Conservation (phyloP, 306 rosid genomes). For the Gillenia trifoliata region DNA sequence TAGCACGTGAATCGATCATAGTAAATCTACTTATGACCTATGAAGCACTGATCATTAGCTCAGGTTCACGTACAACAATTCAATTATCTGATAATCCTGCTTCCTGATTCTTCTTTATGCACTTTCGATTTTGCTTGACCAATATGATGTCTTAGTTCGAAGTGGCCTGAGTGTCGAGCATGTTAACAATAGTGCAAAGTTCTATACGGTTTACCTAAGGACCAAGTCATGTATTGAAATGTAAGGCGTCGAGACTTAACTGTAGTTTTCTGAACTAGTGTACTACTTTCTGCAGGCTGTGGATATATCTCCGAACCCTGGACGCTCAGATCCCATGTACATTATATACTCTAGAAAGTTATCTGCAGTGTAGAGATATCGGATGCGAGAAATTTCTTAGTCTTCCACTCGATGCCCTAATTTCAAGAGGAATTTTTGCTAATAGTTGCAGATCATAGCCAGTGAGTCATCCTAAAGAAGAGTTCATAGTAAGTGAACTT, state of each 20-base stretch:
- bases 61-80: neutral
- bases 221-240: neutral
- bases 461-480: neutral
- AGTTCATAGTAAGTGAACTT: neutral
- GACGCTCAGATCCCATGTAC: constrained; percentile 79
- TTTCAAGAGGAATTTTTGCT: neutral
- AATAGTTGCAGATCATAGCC: neutral
- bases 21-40: neutral
- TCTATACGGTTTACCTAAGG: too few relatives aligned
- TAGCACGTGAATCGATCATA: too few relatives aligned
- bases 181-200: too few relatives aligned
- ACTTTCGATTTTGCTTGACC: neutral
- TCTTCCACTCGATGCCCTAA: neutral
- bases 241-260: neutral
- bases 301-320: constrained; percentile 78
- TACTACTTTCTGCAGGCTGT: constrained; percentile 41
- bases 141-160: neutral
- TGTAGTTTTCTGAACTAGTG: neutral
- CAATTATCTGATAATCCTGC: neutral
- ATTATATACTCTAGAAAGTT: constrained; percentile 56
- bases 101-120: neutral
- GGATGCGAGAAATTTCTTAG: neutral
- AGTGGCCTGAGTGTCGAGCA: neutral
- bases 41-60: neutral
- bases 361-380: constrained; percentile 13